Evolutionary conservation across 148 eudicot species (phyloP), one percentile per base, ranked within the genome.

Genomic region (Vaccinium macrocarpon): DNA sequence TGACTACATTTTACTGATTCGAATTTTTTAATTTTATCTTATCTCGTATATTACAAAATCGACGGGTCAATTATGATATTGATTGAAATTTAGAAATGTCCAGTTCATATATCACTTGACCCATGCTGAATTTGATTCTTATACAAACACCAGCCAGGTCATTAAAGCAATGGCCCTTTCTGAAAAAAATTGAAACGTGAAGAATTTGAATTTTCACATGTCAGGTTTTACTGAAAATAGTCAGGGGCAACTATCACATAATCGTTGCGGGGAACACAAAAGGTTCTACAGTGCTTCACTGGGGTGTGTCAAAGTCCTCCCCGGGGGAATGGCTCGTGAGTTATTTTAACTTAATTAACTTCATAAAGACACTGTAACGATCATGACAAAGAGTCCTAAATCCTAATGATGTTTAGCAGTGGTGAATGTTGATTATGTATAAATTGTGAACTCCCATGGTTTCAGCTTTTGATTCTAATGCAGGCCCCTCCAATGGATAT

Each of bases 211-310:
- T 29, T 23, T 66, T 66, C 29, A 12, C 62, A 5, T 52, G 51
- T 8, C 59, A 78, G 81, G 81, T 78, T n/a, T 50, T 52, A n/a
- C 12, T 52, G 42, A 78, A 78, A 78, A n/a, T 78, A 1, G 62
- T 78, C 14, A 16, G 62, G 29, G 81, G 81, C 27, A 6, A 25
- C 62, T 51, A 52, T 78, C 81, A 51, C 61, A 13, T 78, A 50
- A 2, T 52, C 2, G 46, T 78, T 51, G 81, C 81, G 14, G 81
- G 35, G 38, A 78, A 78, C 57, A 78, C 81, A 51, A 51, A 78
- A 78, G 81, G 81, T 52, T n/a, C 46, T 15, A 78, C 81, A 10
- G 81, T 78, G 81, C 81, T 78, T 12, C 81, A 78, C 38, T 78
- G 81, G 81, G 81, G 81, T 8, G 3, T 78, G 14, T 78, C 81